Evolutionary conservation across 2,329 filamentous ascomycete species (phyloP), one percentile per base, ranked within the genome.

Genomic region (Venturia oleaginea): DNA sequence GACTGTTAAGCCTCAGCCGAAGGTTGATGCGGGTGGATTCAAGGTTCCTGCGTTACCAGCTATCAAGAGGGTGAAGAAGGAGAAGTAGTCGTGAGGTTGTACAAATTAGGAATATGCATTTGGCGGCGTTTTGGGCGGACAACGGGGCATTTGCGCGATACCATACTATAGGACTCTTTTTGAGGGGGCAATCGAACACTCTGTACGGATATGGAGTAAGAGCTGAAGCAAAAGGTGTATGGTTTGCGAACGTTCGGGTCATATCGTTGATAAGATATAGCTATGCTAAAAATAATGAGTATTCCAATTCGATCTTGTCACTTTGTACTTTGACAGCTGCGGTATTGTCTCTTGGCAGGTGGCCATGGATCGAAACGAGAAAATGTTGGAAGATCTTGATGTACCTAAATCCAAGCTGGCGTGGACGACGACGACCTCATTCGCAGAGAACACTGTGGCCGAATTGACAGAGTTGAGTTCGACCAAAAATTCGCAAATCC

Each of bases 31-130:
- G 61, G 85, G 81, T 13, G 88, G 85, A 0, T 96, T 97, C 82
- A 96, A 92, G 76, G 88, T 95, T 46, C 92, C 93, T 19, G 83
- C 82, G 2, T 73, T 93, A 68, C 91, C 91, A 19, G 78, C 84
- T 32, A 82, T 78, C 63, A 97, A 97, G 80, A 92, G 51, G 17
- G 51, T 57, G 27, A 57, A 57, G 30, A 57, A 57, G 30, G 51
- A 57, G 27, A 57, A 57, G 30, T 57, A 34, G 30, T 19, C 6
- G 15, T 57, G 5, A 1, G 30, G 8, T n/a, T n/a, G 13, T 32
- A 1, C 22, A 10, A 51, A 24, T 15, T 27, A 11, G 46, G 22
- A 13, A 19, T 32, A n/a, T 57, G 51, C 51, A 57, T 57, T 57
- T 19, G 15, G 10, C 3, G 51, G 51, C 27, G 51, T 57, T 57